Evolutionary conservation across 108 stramenopile genomes (phyloP).

Genomic region (Nitzschia sp.): DNA sequence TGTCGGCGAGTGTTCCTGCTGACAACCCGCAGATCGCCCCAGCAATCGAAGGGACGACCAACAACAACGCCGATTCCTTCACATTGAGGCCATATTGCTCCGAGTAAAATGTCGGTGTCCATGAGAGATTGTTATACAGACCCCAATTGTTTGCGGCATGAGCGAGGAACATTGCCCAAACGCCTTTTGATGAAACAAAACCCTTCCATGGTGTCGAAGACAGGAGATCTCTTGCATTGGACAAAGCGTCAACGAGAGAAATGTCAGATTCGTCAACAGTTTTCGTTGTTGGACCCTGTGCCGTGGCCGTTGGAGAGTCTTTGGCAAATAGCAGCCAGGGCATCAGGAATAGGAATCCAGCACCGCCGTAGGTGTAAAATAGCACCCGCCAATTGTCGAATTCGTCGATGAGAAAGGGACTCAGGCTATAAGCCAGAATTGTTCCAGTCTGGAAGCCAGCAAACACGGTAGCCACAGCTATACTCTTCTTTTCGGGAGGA

Average conservation of each 20-base stretch:
- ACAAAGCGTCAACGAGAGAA: slow-evolving; percentile 5
- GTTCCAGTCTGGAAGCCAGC: slow-evolving; percentile 84
- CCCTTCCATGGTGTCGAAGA: slow-evolving; percentile 70
- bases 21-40: slow-evolving; percentile 73
- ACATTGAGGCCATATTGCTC: slow-evolving; percentile 83
- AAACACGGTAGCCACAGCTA: slow-evolving; percentile 70
- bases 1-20: slow-evolving; percentile 76
- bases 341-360: slow-evolving; percentile 68
- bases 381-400: slow-evolving; percentile 70
- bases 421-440: slow-evolving; percentile 74
- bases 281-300: slow-evolving; percentile 5
- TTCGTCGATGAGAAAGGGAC: slow-evolving; percentile 68
- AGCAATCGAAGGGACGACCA: slow-evolving; percentile 71
- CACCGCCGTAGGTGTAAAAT: slow-evolving; percentile 73
- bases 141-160: slow-evolving; percentile 91
- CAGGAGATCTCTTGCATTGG: slow-evolving; percentile 53
- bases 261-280: slow-evolving; percentile 15
- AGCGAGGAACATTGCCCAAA: slow-evolving; percentile 81
- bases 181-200: slow-evolving; percentile 62
- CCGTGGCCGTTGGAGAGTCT: slow-evolving; percentile 46
- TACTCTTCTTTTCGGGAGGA: slow-evolving; percentile 65
- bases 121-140: slow-evolving; percentile 82
- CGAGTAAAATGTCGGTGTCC: slow-evolving; percentile 89
- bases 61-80: slow-evolving; percentile 69
- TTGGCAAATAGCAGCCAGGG: slow-evolving; percentile 78